Evolutionary conservation across 495 filamentous ascomycete species (phyloP).

Genomic region (Halenospora varia): DNA sequence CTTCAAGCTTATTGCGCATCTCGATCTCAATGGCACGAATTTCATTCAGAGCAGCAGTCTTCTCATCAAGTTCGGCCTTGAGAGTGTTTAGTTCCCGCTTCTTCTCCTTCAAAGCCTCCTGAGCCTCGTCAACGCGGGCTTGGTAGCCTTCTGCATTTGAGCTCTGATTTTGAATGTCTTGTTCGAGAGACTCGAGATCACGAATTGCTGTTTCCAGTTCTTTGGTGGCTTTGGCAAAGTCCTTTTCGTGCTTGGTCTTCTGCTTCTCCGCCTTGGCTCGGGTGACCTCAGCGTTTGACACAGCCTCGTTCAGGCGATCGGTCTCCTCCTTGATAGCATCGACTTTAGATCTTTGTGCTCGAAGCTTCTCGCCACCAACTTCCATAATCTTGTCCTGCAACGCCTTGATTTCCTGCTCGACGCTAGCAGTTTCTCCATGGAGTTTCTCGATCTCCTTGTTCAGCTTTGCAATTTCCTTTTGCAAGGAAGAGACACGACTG

Average conservation of each 20-base stretch:
- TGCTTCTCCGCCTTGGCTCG: slow-evolving; percentile 92
- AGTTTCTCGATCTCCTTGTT: slow-evolving; percentile 78
- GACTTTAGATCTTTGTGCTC: slow-evolving; percentile 89
- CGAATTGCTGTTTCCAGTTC: slow-evolving; percentile 67
- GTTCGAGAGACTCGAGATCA: slow-evolving; percentile 71
- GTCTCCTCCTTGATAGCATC: slow-evolving; percentile 88
- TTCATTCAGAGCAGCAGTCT: slow-evolving; percentile 82
- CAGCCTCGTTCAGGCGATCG: slow-evolving; percentile 69
- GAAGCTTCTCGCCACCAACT: slow-evolving; percentile 86
- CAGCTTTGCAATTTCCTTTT: slow-evolving; percentile 71
- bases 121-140: slow-evolving; percentile 77
- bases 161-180: slow-evolving; percentile 71
- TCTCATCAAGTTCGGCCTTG: slow-evolving; percentile 83
- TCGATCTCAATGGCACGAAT: slow-evolving; percentile 90
- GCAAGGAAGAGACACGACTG: slow-evolving; percentile 58
- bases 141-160: slow-evolving; percentile 68
- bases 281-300: slow-evolving; percentile 78
- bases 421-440: slow-evolving; percentile 71
- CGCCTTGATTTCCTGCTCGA: slow-evolving; percentile 86
- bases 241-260: slow-evolving; percentile 79
- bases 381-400: slow-evolving; percentile 98
- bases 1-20: slow-evolving; percentile 96
- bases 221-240: slow-evolving; percentile 65
- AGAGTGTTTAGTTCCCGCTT: slow-evolving; percentile 73
- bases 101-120: slow-evolving; percentile 74